Percentiles rank a stretch among this genome's conserved stretches.
These are phyloP conservation scores for Neoboletus brunneissimus DNA, from an alignment of 768 basidiomycete species.

Conservation along the genomic window DNA sequence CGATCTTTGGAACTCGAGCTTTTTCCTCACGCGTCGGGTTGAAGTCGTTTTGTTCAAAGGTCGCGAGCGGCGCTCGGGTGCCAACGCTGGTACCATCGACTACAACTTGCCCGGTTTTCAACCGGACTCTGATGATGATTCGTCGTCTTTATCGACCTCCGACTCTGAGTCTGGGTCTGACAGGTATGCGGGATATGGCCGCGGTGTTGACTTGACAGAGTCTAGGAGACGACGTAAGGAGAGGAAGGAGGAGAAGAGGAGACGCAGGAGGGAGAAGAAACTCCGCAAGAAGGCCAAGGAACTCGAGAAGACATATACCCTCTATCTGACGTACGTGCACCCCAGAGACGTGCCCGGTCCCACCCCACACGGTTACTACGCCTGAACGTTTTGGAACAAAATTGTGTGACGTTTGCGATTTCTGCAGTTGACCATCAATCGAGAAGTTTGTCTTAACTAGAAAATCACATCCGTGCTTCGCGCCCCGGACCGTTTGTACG, in stretches of 20 bases:
- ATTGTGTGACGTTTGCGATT: not conserved
- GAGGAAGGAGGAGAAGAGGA: constrained; percentile 57
- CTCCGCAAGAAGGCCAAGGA: constrained; percentile 55
- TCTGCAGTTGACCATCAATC: not conserved
- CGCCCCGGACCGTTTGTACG: constrained; percentile 4
- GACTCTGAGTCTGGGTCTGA: constrained; percentile 43
- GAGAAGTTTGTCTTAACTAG: not conserved
- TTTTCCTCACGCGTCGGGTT: constrained; percentile 72
- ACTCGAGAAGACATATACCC: constrained; percentile 57
- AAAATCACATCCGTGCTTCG: not conserved
- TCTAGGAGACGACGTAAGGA: constrained; percentile 52
- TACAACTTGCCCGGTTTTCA: constrained; percentile 48
- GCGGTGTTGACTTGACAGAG: constrained; percentile 46
- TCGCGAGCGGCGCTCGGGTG: constrained; percentile 72
- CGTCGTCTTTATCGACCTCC: constrained; percentile 40
- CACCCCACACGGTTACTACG: constrained; percentile 29
- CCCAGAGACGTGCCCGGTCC: constrained; percentile 32
- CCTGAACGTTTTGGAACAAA: constrained; percentile 4
- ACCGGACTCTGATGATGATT: constrained; percentile 40
- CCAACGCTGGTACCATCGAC: constrained; percentile 52
- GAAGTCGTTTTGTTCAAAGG: constrained; percentile 82
- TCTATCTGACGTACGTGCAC: constrained; percentile 57
- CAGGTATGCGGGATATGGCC: constrained; percentile 44
- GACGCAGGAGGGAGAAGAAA: constrained; percentile 63
- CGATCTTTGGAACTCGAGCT: constrained; percentile 76